Percentiles rank a stretch among this genome's conserved stretches.
Conservation (phyloP, 306 rosid species). For the Mimosa pudica region DNA sequence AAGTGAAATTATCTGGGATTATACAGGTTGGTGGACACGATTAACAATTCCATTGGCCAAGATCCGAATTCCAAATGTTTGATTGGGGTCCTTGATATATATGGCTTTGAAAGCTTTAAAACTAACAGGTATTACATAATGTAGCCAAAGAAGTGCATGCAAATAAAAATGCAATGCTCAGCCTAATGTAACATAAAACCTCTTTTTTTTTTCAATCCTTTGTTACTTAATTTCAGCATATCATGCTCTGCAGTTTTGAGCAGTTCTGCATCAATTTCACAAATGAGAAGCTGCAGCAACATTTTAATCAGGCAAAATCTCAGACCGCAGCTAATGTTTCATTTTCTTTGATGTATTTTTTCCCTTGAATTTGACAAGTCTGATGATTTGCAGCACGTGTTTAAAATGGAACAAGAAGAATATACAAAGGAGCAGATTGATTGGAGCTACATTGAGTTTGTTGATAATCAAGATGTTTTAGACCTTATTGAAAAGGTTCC, state of each 20-base stretch:
- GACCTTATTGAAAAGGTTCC: slow-evolving; percentile 96
- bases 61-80: slow-evolving; percentile 82
- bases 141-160: slow-evolving; percentile 26
- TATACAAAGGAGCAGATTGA: slow-evolving; percentile 93
- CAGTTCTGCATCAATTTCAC: slow-evolving; percentile 99
- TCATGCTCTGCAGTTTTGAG: slow-evolving; percentile 90
- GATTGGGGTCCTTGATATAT: slow-evolving; percentile 98
- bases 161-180: slow-evolving; percentile 33
- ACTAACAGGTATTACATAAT: slow-evolving; percentile 77
- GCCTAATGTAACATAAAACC: slow-evolving; percentile 40
- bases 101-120: slow-evolving; percentile 98
- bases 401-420: slow-evolving; percentile 99
- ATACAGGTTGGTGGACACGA: slow-evolving; percentile 93
- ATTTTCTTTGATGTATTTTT: slow-evolving; percentile 16
- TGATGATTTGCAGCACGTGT: slow-evolving; percentile 75
- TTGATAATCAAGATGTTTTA: slow-evolving; percentile 94
- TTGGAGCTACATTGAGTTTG: slow-evolving; percentile 99
- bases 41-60: slow-evolving; percentile 92
- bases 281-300: slow-evolving; percentile 98
- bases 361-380: slow-evolving; percentile 35
- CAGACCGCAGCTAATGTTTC: slow-evolving; percentile 30
- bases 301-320: slow-evolving; percentile 87
- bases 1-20: slow-evolving; percentile 34
- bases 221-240: slow-evolving; percentile 60
- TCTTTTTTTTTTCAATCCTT: slow-evolving; percentile 43